Percentiles rank a stretch among this genome's conserved stretches.
Conservation (phyloP, 176 grass and related monocot genomes). For the Oryza nivara region DNA sequence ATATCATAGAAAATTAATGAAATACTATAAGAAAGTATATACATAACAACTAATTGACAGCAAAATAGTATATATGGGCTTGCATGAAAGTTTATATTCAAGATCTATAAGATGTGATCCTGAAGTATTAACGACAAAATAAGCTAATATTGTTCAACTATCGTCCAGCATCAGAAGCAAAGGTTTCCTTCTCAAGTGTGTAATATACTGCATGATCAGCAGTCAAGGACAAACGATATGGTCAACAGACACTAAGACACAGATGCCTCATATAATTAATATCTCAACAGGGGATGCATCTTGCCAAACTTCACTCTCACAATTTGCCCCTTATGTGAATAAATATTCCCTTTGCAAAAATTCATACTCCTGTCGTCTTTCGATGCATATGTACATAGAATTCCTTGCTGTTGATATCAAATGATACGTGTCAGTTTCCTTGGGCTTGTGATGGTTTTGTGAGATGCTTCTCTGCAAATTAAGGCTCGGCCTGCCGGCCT, state of each 20-base stretch:
- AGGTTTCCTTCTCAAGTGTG: neutral
- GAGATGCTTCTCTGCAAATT: neutral
- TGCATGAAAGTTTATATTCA: no score
- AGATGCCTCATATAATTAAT: neutral
- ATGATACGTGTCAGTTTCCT: neutral
- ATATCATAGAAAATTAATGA: no score
- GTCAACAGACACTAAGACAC: neutral
- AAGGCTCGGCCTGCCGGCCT: neutral
- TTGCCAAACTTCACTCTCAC: neutral
- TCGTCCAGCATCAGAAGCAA: conserved; percentile 34
- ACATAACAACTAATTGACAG: no score
- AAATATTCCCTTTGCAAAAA: conserved; percentile 24
- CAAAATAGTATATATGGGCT: no score
- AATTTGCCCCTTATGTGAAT: neutral
- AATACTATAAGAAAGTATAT: no score
- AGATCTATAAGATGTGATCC: neutral
- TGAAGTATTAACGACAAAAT: neutral
- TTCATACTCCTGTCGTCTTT: neutral
- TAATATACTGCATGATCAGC: neutral
- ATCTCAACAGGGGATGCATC: conserved; percentile 31
- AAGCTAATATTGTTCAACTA: conserved; percentile 7
- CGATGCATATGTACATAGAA: neutral
- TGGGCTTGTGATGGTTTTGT: neutral
- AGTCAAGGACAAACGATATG: neutral
- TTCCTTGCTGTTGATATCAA: neutral